Conservation (phyloP, 331 rosid species). For the Dryas integrifolia region DNA sequence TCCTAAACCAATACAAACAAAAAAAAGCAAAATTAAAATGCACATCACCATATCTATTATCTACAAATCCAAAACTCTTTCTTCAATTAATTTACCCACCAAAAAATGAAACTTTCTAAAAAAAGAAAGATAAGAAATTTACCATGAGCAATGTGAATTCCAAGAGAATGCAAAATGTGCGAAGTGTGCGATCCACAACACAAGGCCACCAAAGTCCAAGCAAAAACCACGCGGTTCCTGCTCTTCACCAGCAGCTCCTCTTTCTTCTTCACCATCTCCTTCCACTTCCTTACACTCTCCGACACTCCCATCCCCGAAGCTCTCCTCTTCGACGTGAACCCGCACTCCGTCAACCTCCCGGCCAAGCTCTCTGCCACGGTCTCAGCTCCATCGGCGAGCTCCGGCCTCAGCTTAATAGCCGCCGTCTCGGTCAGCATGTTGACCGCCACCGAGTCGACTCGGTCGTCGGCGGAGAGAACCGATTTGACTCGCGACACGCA, state of each 20-base stretch:
- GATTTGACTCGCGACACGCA: conserved; percentile 90
- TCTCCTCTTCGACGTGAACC: conserved; percentile 72
- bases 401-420: conserved; percentile 65
- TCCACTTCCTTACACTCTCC: conserved; percentile 92
- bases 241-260: conserved; percentile 61
- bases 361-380: conserved; percentile 70
- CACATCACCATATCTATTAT: too few relatives aligned
- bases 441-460: conserved; percentile 88
- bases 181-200: conserved; percentile 96
- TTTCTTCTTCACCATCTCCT: conserved; percentile 77
- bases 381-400: conserved; percentile 26
- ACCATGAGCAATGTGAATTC: conserved; percentile 89
- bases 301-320: conserved; percentile 67
- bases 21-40: neutral
- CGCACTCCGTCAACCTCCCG: conserved; percentile 71
- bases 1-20: conserved; percentile 39
- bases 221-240: conserved; percentile 78
- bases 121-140: neutral
- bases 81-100: too few relatives aligned
- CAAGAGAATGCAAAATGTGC: conserved; percentile 78
- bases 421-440: conserved; percentile 97
- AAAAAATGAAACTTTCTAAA: neutral
- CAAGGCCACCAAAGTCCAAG: conserved; percentile 92
- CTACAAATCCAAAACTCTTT: too few relatives aligned
- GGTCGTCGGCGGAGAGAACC: conserved; percentile 61